Percentiles rank a stretch among this genome's conserved stretches.
phyloP scores from a whole-genome alignment of 202 grass and related monocot genomes.

The Bolboschoenoplectus hybrid region DNA sequence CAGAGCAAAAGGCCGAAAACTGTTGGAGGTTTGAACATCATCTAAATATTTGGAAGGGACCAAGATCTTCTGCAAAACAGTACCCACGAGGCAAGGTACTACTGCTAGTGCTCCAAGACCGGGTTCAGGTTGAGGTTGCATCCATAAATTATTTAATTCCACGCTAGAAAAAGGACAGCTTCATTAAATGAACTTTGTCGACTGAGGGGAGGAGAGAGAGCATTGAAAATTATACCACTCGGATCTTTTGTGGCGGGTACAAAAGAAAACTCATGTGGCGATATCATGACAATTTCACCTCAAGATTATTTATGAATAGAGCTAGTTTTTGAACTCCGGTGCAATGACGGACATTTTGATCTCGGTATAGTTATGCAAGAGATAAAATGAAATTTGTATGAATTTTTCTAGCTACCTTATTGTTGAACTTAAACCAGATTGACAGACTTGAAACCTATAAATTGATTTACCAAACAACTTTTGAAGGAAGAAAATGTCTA shows the following conservation, averaged over 20 bases:
- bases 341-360: not conserved
- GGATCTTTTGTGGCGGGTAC: not conserved
- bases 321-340: not conserved
- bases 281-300: not conserved
- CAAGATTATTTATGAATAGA: too few relatives aligned
- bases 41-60: not conserved
- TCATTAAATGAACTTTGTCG: conserved; percentile 2
- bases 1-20: not conserved
- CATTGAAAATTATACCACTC: too few relatives aligned
- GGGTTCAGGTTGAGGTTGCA: not conserved
- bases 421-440: too few relatives aligned
- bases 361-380: not conserved
- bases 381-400: not conserved
- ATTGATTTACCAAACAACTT: too few relatives aligned
- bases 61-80: not conserved
- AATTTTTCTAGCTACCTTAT: too few relatives aligned
- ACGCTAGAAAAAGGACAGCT: conserved; percentile 6
- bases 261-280: not conserved
- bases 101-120: not conserved
- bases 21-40: not conserved
- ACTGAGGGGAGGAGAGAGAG: not conserved
- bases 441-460: too few relatives aligned
- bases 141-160: not conserved
- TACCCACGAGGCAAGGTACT: not conserved
- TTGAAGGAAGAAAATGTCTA: too few relatives aligned